Base-by-base conservation (phyloP, 805 yeast genomes). In the Saturnispora dispora region DNA sequence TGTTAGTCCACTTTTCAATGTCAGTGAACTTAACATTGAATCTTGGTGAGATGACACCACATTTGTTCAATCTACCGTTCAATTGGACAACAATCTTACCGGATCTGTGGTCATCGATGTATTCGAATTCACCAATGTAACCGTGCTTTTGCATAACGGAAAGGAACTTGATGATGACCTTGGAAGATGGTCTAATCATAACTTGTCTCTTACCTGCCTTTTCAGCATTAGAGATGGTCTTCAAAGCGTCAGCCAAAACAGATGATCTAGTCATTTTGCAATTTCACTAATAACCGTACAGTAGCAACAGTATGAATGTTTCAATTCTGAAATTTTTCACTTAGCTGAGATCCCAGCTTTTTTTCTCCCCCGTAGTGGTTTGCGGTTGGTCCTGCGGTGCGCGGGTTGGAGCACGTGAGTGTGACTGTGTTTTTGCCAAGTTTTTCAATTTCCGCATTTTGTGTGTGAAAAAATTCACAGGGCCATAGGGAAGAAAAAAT, bases 151-250 rank as follows among this genome's bases (percentile, higher is more conserved):
- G 98, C 88, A 90, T 90, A 67, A 90, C 98, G 71, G 88, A 81
- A 74, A 90, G 81, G 78, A 89, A 91, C 79, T 89, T 91, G 85
- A 90, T 81, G 79, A 90, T 89, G 70, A 90, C 98, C 85, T 90
- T 90, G 71, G 97, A 90, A 53, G 97, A 88, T 64, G 98, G 98
- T 84, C 97, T 88, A 77, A 90, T 84, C 71, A 90, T 78, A 67
- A 90, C 97, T 81, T 90, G 98, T 81, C 98, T 87, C 82, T 90
- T 91, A 77, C 98, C 98, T 75, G 96, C 84, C 78, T 89, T 91
- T 80, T 91, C 97, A 78, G 98, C 98, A 77, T 91, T 90, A 91
- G 90, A 89, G 77, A 90, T 90, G 69, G 96, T 85, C 78, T 91
- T 91, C 71, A 90, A 85, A 73, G 97, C 97, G 81, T 90, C 98